phyloP scores from a whole-genome alignment of 345 rosid genomes.

The Nasturtium officinale region DNA sequence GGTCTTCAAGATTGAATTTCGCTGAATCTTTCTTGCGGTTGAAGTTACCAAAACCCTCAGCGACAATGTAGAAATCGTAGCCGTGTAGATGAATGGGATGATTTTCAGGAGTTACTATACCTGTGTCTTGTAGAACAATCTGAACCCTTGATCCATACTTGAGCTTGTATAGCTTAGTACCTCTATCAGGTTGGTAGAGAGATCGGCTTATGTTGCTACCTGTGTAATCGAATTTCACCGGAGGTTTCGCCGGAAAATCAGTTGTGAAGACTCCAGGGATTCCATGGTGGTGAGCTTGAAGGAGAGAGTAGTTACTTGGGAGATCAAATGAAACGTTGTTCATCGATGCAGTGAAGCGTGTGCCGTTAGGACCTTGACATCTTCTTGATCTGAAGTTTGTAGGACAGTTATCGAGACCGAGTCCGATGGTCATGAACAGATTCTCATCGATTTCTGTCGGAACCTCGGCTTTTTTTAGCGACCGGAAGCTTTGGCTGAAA shows the following conservation, averaged over 20 bases:
- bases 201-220: conserved; percentile 76
- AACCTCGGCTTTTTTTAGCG: conserved; percentile 55
- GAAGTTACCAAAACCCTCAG: conserved; percentile 94
- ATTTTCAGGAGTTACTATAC: conserved; percentile 80
- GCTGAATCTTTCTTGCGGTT: conserved; percentile 59
- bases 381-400: conserved; percentile 46
- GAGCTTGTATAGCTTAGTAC: conserved; percentile 71
- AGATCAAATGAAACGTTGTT: conserved; percentile 84
- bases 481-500: conserved; percentile 57
- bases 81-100: conserved; percentile 97
- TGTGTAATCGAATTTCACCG: conserved; percentile 71
- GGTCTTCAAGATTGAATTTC: conserved; percentile 83
- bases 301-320: conserved; percentile 67
- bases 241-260: conserved; percentile 79
- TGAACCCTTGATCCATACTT: conserved; percentile 82
- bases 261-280: conserved; percentile 84
- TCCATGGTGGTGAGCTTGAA: conserved; percentile 69
- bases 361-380: conserved; percentile 94
- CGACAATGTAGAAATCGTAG: conserved; percentile 86
- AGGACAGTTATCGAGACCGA: conserved; percentile 83
- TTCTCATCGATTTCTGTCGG: conserved; percentile 73
- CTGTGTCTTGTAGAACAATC: conserved; percentile 80
- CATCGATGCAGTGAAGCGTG: conserved; percentile 87
- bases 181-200: conserved; percentile 69
- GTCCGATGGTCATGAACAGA: conserved; percentile 70